Conservation (phyloP, 2,329 filamentous ascomycete genomes). For the Calonectria hongkongensis region DNA sequence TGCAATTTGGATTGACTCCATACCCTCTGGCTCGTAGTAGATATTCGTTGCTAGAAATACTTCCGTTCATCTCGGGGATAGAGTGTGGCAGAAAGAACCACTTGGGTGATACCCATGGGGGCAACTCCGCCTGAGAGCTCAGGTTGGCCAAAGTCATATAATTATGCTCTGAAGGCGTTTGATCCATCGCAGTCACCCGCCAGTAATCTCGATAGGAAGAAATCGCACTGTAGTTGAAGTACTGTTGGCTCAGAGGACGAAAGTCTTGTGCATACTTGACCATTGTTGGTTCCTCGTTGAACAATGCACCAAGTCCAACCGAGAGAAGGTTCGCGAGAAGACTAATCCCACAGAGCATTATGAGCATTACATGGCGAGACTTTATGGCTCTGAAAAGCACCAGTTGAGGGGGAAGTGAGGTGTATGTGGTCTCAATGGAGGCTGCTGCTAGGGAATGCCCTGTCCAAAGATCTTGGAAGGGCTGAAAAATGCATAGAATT, state of each 20-base stretch:
- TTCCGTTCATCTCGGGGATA: background rate
- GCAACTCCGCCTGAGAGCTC: background rate
- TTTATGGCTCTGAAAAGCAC: conserved; percentile 13
- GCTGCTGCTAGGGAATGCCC: background rate
- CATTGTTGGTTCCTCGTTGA: background rate
- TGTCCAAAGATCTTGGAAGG: conserved; percentile 25
- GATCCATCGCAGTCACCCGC: too few relatives aligned
- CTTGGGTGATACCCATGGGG: conserved; percentile 20
- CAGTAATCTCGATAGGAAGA: rapidly evolving
- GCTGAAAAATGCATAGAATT: conserved; percentile 29
- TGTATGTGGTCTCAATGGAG: conserved; percentile 22
- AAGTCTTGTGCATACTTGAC: background rate
- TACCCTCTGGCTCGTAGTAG: background rate
- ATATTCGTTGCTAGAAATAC: background rate
- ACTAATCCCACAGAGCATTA: conserved; percentile 1
- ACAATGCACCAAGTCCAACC: conserved; percentile 20
- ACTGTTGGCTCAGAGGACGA: background rate
- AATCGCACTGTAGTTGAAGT: too few relatives aligned
- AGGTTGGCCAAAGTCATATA: conserved; percentile 4
- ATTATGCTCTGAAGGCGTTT: background rate
- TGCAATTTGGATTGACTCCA: background rate
- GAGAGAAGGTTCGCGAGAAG: conserved; percentile 17
- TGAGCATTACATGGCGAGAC: conserved; percentile 5
- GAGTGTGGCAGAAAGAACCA: conserved; percentile 12
- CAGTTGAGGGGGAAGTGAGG: conserved; percentile 31